phyloP scores from a whole-genome alignment of 2,329 filamentous ascomycete species.

The Leptographium flavum region DNA sequence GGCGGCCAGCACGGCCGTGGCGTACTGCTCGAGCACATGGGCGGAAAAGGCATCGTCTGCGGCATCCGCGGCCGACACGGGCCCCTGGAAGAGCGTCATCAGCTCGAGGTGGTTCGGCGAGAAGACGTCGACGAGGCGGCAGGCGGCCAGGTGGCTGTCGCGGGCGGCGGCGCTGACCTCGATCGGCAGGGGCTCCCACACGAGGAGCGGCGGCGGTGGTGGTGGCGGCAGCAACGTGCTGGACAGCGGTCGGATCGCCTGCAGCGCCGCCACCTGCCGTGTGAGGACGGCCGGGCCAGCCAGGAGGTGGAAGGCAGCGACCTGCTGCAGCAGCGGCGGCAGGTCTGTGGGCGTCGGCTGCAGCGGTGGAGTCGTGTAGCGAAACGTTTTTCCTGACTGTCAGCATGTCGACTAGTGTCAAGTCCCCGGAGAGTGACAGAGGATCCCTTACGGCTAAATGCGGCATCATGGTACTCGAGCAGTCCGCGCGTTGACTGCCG shows the following conservation, averaged over 20 bases:
- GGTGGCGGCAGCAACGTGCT: too few species aligned
- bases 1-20: background rate
- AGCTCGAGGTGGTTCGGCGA: conserved; percentile 5
- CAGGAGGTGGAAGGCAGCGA: conserved; percentile 2
- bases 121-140: background rate
- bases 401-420: too few species aligned
- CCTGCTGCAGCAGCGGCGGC: background rate
- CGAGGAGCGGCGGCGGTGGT: background rate
- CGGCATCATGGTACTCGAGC: conserved; percentile 1
- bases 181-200: conserved; percentile 1
- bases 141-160: background rate
- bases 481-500: conserved; percentile 1
- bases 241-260: background rate
- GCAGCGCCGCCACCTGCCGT: background rate
- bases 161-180: background rate
- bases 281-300: background rate
- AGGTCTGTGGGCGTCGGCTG: conserved; percentile 1
- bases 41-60: background rate
- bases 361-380: conserved; percentile 2
- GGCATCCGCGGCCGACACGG: background rate
- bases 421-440: background rate
- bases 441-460: conserved; percentile 1
- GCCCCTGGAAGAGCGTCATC: background rate
- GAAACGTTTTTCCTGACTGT: conserved; percentile 1
- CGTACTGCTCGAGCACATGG: background rate